These are phyloP conservation scores for Pseudevernia furfuracea DNA, from an alignment of 495 filamentous ascomycete species.

Conservation along the genomic window DNA sequence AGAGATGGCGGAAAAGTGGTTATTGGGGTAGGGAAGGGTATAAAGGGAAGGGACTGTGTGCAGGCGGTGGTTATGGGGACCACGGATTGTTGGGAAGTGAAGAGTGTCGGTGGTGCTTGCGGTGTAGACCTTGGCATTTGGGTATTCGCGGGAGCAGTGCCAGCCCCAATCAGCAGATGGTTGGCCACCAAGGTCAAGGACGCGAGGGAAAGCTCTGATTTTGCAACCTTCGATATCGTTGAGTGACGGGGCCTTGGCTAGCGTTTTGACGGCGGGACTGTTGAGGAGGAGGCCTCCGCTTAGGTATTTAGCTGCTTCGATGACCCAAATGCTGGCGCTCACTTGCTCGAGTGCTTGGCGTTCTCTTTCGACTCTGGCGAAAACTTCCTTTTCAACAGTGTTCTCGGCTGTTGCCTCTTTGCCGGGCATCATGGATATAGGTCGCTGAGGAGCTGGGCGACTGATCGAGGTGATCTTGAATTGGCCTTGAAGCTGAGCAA, in stretches of 20 bases:
- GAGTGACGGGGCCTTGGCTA: conserved; percentile 32
- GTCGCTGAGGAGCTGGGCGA: conserved; percentile 43
- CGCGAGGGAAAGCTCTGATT: conserved; percentile 45
- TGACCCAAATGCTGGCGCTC: conserved; percentile 65
- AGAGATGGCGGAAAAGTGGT: conserved; percentile 87
- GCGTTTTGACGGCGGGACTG: conserved; percentile 59
- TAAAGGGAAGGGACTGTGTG: conserved; percentile 66
- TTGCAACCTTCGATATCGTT: conserved; percentile 18
- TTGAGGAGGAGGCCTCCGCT: conserved; percentile 76
- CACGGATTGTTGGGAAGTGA: conserved; percentile 60
- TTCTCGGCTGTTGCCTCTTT: conserved; percentile 39
- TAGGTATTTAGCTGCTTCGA: conserved; percentile 66
- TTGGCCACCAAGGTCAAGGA: conserved; percentile 85
- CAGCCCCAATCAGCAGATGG: conserved; percentile 89
- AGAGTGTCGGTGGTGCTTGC: conserved; percentile 61
- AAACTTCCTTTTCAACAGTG: conserved; percentile 42
- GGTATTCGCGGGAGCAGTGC: conserved; percentile 78
- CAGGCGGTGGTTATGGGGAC: conserved; percentile 79
- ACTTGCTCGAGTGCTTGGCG: conserved; percentile 71
- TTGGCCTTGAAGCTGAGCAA: conserved; percentile 68
- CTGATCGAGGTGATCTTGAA: conserved; percentile 52
- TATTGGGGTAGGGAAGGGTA: conserved; percentile 76
- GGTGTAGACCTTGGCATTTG: conserved; percentile 77
- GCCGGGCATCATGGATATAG: conserved; percentile 46
- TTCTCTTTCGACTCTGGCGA: conserved; percentile 61